Conservation (phyloP, 352 stramenopile species). For the Pythium insidiosum region DNA sequence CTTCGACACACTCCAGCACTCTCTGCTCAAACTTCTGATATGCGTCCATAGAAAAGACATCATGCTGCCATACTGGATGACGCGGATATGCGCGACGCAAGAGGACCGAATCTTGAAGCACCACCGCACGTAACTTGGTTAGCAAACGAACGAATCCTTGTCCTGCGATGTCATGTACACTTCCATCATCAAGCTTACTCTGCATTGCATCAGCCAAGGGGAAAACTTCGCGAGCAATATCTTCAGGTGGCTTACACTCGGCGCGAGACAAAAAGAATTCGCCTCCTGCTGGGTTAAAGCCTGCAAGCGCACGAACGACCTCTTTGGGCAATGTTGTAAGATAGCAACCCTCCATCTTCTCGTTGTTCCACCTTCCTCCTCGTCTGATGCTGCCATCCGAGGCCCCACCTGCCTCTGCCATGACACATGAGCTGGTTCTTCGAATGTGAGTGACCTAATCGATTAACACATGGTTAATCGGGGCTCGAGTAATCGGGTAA, state of each 20-base stretch:
- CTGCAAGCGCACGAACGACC: background rate
- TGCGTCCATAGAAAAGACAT: too few species aligned
- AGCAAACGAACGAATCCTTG: background rate
- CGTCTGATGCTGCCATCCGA: background rate
- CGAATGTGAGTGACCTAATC: background rate
- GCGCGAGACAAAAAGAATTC: background rate
- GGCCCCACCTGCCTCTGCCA: background rate
- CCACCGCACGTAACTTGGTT: background rate
- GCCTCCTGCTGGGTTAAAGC: background rate
- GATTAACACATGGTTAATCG: background rate
- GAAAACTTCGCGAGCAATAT: background rate
- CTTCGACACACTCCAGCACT: too few species aligned
- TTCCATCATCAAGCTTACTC: background rate
- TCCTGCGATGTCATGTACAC: background rate
- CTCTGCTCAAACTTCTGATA: too few species aligned
- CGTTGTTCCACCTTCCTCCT: background rate
- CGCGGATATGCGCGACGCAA: background rate
- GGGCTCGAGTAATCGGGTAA: too few species aligned
- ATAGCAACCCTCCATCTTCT: slow-evolving; percentile 1
- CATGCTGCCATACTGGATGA: too few species aligned
- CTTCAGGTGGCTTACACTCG: background rate
- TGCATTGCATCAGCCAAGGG: background rate
- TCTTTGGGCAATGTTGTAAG: background rate
- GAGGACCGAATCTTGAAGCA: background rate
- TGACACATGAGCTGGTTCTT: background rate